phyloP scores from a whole-genome alignment of 345 rosid species.

The Eucalyptus melliodora region DNA sequence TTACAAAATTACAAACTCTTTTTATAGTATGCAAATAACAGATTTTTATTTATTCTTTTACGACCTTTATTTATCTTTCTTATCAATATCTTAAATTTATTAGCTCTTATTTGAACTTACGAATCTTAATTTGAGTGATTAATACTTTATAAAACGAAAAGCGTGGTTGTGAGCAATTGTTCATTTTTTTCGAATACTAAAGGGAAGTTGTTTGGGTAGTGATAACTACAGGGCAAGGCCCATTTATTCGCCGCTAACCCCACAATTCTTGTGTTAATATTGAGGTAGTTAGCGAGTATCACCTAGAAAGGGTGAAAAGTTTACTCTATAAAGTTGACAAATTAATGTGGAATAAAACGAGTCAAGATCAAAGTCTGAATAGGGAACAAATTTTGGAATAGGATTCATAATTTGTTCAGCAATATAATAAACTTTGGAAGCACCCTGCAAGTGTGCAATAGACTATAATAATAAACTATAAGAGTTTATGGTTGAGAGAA shows the following conservation, averaged over 20 bases:
- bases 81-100: not conserved
- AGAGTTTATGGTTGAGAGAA: too few species aligned
- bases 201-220: not conserved
- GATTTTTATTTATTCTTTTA: not conserved
- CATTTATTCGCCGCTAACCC: not conserved
- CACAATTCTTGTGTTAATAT: not conserved
- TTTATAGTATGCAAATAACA: not conserved
- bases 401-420: too few species aligned
- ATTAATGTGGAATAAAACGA: rapidly evolving
- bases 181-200: not conserved
- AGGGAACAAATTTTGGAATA: too few species aligned
- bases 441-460: rapidly evolving
- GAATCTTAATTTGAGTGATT: not conserved
- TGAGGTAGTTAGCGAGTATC: too few species aligned
- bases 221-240: not conserved
- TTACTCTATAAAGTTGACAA: too few species aligned
- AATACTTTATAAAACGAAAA: not conserved
- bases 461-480: too few species aligned
- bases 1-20: not conserved
- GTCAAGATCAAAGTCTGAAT: rapidly evolving
- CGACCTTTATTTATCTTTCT: not conserved
- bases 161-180: not conserved
- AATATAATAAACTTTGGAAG: too few species aligned
- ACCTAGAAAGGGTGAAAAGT: too few species aligned
- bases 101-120: not conserved